These are phyloP conservation scores for Pseudozyma tsukubaensis DNA, from an alignment of 1,284 basidiomycete species.

Conservation along the genomic window DNA sequence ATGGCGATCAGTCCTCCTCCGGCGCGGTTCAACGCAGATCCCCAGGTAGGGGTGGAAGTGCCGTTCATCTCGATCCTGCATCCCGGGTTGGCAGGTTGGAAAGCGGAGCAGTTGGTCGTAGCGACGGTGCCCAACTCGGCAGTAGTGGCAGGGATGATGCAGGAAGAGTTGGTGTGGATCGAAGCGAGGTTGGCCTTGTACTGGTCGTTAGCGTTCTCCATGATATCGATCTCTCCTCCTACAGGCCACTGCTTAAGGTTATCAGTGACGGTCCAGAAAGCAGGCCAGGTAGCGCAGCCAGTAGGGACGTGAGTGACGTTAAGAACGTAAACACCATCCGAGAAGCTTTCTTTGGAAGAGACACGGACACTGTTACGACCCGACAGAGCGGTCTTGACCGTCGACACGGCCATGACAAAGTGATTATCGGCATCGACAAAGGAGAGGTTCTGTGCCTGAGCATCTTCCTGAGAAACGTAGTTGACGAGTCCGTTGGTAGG, in stretches of 20 bases:
- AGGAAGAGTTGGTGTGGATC: slow-evolving; percentile 54
- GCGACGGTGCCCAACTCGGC: slow-evolving; percentile 44
- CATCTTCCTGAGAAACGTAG: slow-evolving; percentile 44
- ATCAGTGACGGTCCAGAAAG: slow-evolving; percentile 66
- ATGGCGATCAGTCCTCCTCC: slow-evolving; percentile 64
- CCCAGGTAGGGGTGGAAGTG: slow-evolving; percentile 56
- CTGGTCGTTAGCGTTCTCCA: slow-evolving; percentile 66
- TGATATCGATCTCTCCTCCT: slow-evolving; percentile 67
- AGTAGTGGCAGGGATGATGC: slow-evolving; percentile 34
- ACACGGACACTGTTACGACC: slow-evolving; percentile 62
- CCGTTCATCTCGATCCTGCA: slow-evolving; percentile 62
- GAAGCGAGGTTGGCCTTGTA: slow-evolving; percentile 54
- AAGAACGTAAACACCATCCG: slow-evolving; percentile 64
- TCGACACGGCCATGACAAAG: slow-evolving; percentile 63
- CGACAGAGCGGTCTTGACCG: slow-evolving; percentile 26
- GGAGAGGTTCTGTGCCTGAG: slow-evolving; percentile 57
- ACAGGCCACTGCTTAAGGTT: slow-evolving; percentile 53
- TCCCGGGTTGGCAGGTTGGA: slow-evolving; percentile 44
- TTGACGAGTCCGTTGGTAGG: slow-evolving; percentile 64
- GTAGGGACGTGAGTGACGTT: slow-evolving; percentile 61
- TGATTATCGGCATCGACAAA: slow-evolving; percentile 46
- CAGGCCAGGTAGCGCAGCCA: slow-evolving; percentile 66
- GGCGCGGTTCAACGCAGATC: slow-evolving; percentile 52
- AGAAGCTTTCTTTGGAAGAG: slow-evolving; percentile 55
- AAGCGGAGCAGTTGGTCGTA: slow-evolving; percentile 58